Evolutionary conservation across 164 flowering plant species (phyloP), one percentile per base, ranked within the genome.

Genomic region (Akebia trifoliata): DNA sequence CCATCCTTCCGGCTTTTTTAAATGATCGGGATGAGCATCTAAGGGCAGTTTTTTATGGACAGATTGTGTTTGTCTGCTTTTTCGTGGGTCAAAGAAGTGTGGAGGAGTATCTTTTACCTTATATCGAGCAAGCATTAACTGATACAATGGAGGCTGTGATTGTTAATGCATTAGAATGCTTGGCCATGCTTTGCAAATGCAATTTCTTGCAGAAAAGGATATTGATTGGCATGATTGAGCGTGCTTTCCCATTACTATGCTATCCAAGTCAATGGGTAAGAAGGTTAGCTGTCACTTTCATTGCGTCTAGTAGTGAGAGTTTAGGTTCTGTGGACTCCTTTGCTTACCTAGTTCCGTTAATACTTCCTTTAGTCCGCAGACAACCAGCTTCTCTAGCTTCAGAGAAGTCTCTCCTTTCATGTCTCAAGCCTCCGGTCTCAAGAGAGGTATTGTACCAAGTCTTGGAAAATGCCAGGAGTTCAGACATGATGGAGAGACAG

Each of bases 31-130:
- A 94, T 81, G 97, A 90, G 68, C 96, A 81, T 66, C 82, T 90
- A 29, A 82, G 90, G 72, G 79, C 90, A 24, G 85, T 88, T 59
- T 94, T 94, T 65, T 94, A 79, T 69, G 84, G 74, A 52, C 79
- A 88, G 73, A 88, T 94, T 42, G 76, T 84, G 31, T 88, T 80
- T 72, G 99, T 94, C 43, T 94, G 99, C 65, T 86, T 90, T 62
- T 86, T 86, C 81, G 93, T 94, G 48, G 99, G 99, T 10, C 83
- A 88, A 71, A 78, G 95, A 68, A 94, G 97, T 73, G 97, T 94
- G 46, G 99, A 94, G 65, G 97, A 94, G 62, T 94, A 90, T 74
- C 99, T 94, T 54, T 71, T 88, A 62, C 99, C 99, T 38, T 94
- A 94, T 48, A 86, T 94, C 70, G 97, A 90, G 70, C 99, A 94